phyloP scores from a whole-genome alignment of 768 basidiomycete genomes.

The Cystoderma amianthinum region DNA sequence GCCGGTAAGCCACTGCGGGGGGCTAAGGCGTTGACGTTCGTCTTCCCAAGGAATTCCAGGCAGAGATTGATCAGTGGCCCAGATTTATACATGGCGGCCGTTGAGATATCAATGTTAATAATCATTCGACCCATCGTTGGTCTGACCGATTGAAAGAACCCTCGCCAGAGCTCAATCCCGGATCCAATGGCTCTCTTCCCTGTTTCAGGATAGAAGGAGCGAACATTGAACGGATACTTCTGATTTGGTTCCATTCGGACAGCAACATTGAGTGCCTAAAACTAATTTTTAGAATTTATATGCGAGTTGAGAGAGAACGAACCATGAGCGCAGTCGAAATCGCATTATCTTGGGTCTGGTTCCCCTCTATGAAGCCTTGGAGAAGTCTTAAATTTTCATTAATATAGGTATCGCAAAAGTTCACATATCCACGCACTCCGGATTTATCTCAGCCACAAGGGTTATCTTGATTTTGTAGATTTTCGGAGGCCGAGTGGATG shows the following conservation, averaged over 20 bases:
- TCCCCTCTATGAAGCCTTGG: slow-evolving; percentile 44
- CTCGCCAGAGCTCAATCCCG: slow-evolving; percentile 69
- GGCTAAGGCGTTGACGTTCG: slow-evolving; percentile 8
- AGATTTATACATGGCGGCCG: slow-evolving; percentile 67
- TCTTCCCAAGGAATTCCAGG: slow-evolving; percentile 37
- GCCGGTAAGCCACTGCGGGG: slow-evolving; percentile 37
- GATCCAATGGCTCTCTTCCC: slow-evolving; percentile 46
- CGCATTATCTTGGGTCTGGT: slow-evolving; percentile 54
- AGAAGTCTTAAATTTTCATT: slow-evolving; percentile 36
- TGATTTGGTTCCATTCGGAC: slow-evolving; percentile 69
- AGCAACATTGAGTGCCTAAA: slow-evolving; percentile 68
- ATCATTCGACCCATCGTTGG: slow-evolving; percentile 58
- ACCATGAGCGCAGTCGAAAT: slow-evolving; percentile 60
- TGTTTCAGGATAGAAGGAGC: slow-evolving; percentile 67
- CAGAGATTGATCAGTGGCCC: slow-evolving; percentile 54
- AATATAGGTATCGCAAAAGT: not conserved
- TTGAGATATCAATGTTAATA: slow-evolving; percentile 75
- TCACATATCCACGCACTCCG: slow-evolving; percentile 16
- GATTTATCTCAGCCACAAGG: slow-evolving; percentile 38
- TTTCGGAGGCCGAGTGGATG: slow-evolving; percentile 43
- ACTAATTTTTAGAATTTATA: not conserved
- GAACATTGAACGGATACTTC: slow-evolving; percentile 64
- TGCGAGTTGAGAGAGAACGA: slow-evolving; percentile 7
- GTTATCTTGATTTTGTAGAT: slow-evolving; percentile 62
- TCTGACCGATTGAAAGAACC: slow-evolving; percentile 77